Evolutionary conservation across 192 early-diverging fungal species (phyloP).

Genomic region (Gigaspora rosea): DNA sequence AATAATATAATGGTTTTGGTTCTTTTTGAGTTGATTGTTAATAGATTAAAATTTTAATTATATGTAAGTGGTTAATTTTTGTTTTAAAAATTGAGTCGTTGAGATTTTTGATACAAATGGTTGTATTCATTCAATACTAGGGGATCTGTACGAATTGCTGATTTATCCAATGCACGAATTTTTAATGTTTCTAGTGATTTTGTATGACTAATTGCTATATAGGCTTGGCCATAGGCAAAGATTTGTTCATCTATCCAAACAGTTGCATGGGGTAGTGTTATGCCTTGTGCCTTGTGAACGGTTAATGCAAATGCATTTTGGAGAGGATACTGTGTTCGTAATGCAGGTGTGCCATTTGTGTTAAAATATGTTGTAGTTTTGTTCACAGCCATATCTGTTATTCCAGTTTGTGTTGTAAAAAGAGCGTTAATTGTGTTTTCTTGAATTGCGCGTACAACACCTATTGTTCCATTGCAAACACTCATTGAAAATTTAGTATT

Average conservation of each 20-base stretch:
- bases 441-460: neutral
- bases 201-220: neutral
- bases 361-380: neutral
- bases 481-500: neutral
- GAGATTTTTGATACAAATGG: neutral
- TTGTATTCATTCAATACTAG: neutral
- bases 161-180: neutral
- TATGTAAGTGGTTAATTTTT: no score
- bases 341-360: neutral
- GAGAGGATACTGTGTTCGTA: neutral
- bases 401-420: neutral
- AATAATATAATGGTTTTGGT: no score
- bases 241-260: neutral
- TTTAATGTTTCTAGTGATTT: neutral
- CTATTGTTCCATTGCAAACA: neutral
- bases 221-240: slow-evolving; percentile 6
- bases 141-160: neutral
- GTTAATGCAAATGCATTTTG: slow-evolving; percentile 12
- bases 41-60: no score
- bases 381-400: neutral
- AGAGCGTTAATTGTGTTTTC: neutral
- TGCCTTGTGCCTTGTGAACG: neutral
- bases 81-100: no score
- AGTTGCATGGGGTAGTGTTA: neutral
- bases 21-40: no score